Evolutionary conservation across 78 protist genomes (phyloP).

Genomic region (Corallochytrium limacisporum): DNA sequence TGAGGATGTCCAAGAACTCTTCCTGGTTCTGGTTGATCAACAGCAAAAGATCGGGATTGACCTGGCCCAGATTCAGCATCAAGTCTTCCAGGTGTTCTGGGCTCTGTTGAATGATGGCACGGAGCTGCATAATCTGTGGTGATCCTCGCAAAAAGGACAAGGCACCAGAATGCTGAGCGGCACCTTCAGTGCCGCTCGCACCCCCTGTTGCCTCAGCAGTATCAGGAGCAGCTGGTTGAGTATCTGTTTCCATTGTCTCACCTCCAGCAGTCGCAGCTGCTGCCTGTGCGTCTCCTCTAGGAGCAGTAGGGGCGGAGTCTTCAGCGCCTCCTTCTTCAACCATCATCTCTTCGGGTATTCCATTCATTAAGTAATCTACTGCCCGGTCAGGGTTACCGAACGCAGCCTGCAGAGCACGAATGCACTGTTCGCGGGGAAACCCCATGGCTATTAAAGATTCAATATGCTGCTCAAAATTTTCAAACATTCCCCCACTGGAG

Average conservation of each 20-base stretch:
- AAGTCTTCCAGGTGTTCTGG: constrained; percentile 42
- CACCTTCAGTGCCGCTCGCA: neutral
- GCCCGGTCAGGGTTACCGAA: constrained; percentile 80
- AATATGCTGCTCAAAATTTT: constrained; percentile 12
- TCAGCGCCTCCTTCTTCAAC: neutral
- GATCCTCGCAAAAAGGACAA: constrained; percentile 30
- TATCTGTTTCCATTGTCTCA: neutral
- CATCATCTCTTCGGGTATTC: neutral
- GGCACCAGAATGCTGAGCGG: neutral
- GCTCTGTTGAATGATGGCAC: constrained; percentile 26
- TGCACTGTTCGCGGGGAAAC: constrained; percentile 34
- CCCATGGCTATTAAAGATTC: constrained; percentile 54
- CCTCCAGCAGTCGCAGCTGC: neutral
- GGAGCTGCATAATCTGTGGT: constrained; percentile 39
- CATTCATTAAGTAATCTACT: constrained; percentile 51
- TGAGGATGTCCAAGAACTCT: constrained; percentile 49
- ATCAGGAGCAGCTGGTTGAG: neutral
- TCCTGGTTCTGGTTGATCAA: constrained; percentile 46
- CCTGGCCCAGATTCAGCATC: constrained; percentile 29
- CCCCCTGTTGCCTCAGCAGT: too few relatives aligned
- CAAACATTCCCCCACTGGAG: neutral
- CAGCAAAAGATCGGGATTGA: constrained; percentile 41
- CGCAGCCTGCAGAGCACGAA: constrained; percentile 50
- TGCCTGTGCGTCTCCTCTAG: neutral
- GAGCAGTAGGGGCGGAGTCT: neutral